Conservation (phyloP, 116 monocot species). For the Cymodocea nodosa region DNA sequence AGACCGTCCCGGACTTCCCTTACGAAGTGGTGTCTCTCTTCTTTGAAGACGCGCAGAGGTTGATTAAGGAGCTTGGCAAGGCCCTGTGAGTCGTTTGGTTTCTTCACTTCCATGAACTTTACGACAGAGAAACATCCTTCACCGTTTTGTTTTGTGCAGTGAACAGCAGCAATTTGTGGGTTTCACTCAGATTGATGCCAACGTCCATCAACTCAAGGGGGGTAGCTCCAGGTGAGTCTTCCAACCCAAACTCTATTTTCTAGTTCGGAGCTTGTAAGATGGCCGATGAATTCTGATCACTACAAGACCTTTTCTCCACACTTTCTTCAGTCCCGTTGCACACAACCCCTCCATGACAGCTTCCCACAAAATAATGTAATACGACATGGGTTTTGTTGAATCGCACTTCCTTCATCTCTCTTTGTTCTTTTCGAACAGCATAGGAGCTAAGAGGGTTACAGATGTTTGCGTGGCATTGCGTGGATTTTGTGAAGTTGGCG, state of each 20-base stretch:
- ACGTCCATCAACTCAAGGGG: constrained; percentile 34
- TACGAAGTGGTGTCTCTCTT: constrained; percentile 37
- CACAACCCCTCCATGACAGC: too few species aligned
- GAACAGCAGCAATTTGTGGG: constrained; percentile 12
- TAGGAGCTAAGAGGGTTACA: constrained; percentile 55
- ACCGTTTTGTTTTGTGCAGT: background rate
- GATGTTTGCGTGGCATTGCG: constrained; percentile 45
- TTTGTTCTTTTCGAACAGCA: constrained; percentile 17
- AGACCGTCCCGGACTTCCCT: constrained; percentile 30
- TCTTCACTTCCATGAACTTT: too few species aligned
- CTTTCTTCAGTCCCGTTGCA: too few species aligned
- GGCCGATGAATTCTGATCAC: too few species aligned
- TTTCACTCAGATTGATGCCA: constrained; percentile 17
- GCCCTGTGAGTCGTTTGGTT: constrained; percentile 20
- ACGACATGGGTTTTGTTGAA: too few species aligned
- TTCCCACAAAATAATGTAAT: too few species aligned
- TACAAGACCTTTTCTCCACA: too few species aligned
- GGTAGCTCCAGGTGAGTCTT: constrained; percentile 23
- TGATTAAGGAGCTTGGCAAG: constrained; percentile 24
- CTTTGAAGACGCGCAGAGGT: constrained; percentile 30
- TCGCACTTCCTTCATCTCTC: background rate
- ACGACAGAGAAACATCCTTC: background rate
- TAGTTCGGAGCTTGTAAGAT: background rate
- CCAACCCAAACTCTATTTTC: background rate
- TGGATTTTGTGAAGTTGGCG: constrained; percentile 22